Evolutionary conservation across 345 rosid genomes (phyloP).

Genomic region (Populus nigra): DNA sequence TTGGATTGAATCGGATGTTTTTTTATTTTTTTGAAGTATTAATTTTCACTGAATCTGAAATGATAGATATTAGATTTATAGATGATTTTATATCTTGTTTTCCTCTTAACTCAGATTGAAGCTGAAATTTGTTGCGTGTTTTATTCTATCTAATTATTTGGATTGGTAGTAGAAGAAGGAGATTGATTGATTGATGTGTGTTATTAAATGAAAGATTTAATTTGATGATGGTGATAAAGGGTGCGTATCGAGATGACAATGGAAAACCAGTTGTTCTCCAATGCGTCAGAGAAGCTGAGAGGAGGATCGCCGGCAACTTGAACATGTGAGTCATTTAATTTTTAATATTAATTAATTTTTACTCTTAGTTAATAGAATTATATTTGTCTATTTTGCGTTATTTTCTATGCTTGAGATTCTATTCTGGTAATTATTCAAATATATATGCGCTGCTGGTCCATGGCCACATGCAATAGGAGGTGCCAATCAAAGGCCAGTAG

Average conservation of each 20-base stretch:
- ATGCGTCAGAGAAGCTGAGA: constrained; percentile 90
- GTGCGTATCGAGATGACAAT: constrained; percentile 92
- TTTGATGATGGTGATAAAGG: constrained; percentile 35
- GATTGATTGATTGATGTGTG: not conserved
- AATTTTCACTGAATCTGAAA: too few relatives aligned
- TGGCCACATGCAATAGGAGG: not conserved
- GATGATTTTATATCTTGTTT: too few relatives aligned
- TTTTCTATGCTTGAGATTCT: not conserved
- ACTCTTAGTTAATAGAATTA: not conserved
- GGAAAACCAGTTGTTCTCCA: constrained; percentile 91
- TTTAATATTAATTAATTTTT: not conserved
- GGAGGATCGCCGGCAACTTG: constrained; percentile 67
- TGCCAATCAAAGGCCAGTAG: not conserved
- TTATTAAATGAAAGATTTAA: not conserved
- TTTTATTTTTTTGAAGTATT: not conserved
- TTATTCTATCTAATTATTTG: too few relatives aligned
- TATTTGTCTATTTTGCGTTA: not conserved
- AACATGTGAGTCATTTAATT: constrained; percentile 52
- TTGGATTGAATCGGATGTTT: not conserved
- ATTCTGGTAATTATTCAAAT: not conserved
- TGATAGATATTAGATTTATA: too few relatives aligned
- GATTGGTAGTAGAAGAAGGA: not conserved
- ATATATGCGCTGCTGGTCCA: not conserved
- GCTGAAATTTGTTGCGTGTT: too few relatives aligned
- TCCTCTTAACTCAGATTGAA: not conserved